Evolutionary conservation across 2,329 filamentous ascomycete genomes (phyloP).

Genomic region (Podosphaera fusca): DNA sequence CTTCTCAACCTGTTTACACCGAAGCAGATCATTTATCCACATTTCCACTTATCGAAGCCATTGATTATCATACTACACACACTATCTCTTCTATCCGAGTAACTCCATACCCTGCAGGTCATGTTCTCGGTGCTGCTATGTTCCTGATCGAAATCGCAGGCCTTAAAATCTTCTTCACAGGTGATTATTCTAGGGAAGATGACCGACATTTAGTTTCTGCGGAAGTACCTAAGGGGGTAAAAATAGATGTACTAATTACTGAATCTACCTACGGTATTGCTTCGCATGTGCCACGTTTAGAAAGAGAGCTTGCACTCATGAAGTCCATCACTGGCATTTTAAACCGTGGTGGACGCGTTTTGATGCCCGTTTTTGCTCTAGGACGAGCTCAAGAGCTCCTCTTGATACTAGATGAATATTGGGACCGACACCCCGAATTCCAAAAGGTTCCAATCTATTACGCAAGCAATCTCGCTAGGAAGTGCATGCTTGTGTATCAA

Average conservation of each 20-base stretch:
- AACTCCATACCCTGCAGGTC: constrained; percentile 87
- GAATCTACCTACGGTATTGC: constrained; percentile 95
- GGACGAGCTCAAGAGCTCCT: constrained; percentile 85
- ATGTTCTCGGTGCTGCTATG: constrained; percentile 97
- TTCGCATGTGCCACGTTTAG: constrained; percentile 70
- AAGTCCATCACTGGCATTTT: constrained; percentile 82
- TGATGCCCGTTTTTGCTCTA: constrained; percentile 89
- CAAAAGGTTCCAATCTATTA: constrained; percentile 94
- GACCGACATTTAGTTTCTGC: constrained; percentile 91
- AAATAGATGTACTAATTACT: constrained; percentile 89
- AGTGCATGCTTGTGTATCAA: constrained; percentile 97
- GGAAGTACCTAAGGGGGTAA: constrained; percentile 67
- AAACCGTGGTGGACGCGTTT: constrained; percentile 72
- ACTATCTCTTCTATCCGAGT: constrained; percentile 92
- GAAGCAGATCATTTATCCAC: constrained; percentile 89
- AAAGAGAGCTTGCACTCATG: constrained; percentile 84
- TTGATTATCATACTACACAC: constrained; percentile 95
- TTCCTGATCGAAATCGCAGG: constrained; percentile 94
- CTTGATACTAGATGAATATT: constrained; percentile 90
- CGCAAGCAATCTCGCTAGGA: constrained; percentile 77
- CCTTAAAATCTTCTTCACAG: constrained; percentile 90
- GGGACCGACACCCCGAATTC: constrained; percentile 69
- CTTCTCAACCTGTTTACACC: constrained; percentile 64
- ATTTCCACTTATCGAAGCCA: constrained; percentile 83
- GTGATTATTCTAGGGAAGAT: constrained; percentile 89